Evolutionary conservation across 2,329 filamentous ascomycete genomes (phyloP).

Genomic region (Pseudogymnoascus sp.): DNA sequence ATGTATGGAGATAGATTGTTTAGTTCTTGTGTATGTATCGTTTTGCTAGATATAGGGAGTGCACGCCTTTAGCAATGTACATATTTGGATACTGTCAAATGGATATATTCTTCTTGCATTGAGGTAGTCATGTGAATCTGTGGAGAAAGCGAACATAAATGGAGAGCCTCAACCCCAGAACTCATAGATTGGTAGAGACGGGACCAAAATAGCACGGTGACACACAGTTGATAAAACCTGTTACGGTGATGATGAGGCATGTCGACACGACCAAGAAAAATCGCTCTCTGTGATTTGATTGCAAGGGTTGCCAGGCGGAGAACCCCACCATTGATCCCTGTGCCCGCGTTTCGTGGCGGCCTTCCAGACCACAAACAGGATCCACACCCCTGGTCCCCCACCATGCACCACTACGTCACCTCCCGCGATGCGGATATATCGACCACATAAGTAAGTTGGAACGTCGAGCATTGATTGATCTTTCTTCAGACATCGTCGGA

Average conservation of each 20-base stretch:
- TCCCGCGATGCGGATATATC: background rate
- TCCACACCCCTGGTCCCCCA: background rate
- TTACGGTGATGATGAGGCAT: background rate
- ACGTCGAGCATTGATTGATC: background rate
- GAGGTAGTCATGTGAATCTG: background rate
- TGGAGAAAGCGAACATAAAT: background rate
- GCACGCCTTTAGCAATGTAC: conserved; percentile 7
- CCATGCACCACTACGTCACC: conserved; percentile 2
- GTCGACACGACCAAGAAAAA: background rate
- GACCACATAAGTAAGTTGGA: background rate
- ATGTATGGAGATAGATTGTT: background rate
- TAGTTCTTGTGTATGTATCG: conserved; percentile 1
- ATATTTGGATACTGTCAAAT: background rate
- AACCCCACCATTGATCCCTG: conserved; percentile 4
- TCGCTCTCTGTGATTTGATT: background rate
- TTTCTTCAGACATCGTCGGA: background rate
- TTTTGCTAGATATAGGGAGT: conserved; percentile 1
- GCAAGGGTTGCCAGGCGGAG: background rate
- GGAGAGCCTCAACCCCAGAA: background rate
- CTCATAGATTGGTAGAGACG: background rate
- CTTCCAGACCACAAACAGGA: background rate
- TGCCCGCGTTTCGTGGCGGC: background rate
- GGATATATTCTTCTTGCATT: background rate
- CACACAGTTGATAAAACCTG: conserved; percentile 2
- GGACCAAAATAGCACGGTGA: background rate